Base-by-base conservation (phyloP, 2,329 filamentous ascomycete genomes). In the Alternaria novae-zelandiae region DNA sequence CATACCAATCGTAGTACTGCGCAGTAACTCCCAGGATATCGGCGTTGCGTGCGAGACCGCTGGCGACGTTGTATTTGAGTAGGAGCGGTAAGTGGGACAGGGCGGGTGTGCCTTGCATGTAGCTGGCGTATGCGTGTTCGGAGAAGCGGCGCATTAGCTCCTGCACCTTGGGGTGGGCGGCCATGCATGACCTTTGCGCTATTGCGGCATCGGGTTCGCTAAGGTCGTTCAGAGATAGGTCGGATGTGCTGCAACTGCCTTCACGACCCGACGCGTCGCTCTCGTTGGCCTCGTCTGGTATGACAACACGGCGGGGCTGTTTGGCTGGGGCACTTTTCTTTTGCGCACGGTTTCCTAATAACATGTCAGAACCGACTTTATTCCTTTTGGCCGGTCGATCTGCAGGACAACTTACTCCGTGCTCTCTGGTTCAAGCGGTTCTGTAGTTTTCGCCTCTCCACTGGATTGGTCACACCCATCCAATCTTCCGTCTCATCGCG, bases 381-480 rank as follows among this genome's bases (percentile, higher is more conserved):
- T 57, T 57, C 2, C 5, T 41, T 13, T 12, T 41, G 45, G 15
- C n/a, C n/a, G 2, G 0, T 11, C 13, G 7, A 36, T 32, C 11
- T 13, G 3, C 7, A 23, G 2, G 12, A 13, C 13, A 21, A 68
- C 61, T 57, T 17, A 65, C 64, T 65, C 25, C 62, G 60, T 21
- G 64, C 58, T 56, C 70, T 58, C 20, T 72, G 66, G 44, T 71
- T 72, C 21, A 71, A 36, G 13, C 70, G 59, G 47, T 72, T 72
- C 44, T 71, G 67, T 36, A 72, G 23, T 44, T 65, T 71, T 41
- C 66, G 65, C 17, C 70, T 63, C 46, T 65, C 64, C 2, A 43
- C 21, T 11, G 67, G 64, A 17, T 67, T 57, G 10, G 64, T 65
- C 15, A 69, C 62, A 11, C 70, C 70, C 17, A 63, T 66, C 70